These are phyloP conservation scores for Trichoderma asperelloides DNA, from an alignment of 495 filamentous ascomycete species.

Conservation along the genomic window DNA sequence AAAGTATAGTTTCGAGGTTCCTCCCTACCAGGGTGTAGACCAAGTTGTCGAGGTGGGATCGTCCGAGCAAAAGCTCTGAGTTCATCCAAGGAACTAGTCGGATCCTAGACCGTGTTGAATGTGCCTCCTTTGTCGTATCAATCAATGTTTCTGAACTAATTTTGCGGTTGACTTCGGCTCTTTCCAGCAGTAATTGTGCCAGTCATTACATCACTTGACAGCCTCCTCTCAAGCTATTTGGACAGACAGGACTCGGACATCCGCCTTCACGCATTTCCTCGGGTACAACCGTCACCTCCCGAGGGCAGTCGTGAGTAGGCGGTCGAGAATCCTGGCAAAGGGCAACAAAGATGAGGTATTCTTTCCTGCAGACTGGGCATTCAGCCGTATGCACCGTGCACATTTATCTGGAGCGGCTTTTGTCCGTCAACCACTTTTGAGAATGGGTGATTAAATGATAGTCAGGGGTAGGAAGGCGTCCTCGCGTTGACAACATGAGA, in stretches of 20 bases:
- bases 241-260: conserved; percentile 40
- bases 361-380: conserved; percentile 44
- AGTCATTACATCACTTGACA: conserved; percentile 32
- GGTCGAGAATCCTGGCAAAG: conserved; percentile 39
- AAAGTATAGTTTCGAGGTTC: conserved; percentile 80
- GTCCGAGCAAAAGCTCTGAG: conserved; percentile 50
- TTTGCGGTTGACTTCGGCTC: conserved; percentile 8
- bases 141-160: not conserved
- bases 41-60: conserved; percentile 73
- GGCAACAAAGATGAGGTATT: conserved; percentile 41
- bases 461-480: not conserved
- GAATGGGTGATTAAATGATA: not conserved
- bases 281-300: conserved; percentile 23
- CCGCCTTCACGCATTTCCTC: conserved; percentile 38
- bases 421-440: not conserved
- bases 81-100: not conserved
- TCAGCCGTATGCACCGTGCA: conserved; percentile 38
- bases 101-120: not conserved
- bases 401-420: conserved; percentile 30
- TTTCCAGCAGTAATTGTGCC: not conserved
- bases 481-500: conserved; percentile 3
- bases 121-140: not conserved
- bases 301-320: conserved; percentile 32
- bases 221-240: conserved; percentile 38
- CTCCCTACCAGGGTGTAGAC: conserved; percentile 78